Conservation (phyloP, 805 yeast species). For the Maudiozyma barnettii region DNA sequence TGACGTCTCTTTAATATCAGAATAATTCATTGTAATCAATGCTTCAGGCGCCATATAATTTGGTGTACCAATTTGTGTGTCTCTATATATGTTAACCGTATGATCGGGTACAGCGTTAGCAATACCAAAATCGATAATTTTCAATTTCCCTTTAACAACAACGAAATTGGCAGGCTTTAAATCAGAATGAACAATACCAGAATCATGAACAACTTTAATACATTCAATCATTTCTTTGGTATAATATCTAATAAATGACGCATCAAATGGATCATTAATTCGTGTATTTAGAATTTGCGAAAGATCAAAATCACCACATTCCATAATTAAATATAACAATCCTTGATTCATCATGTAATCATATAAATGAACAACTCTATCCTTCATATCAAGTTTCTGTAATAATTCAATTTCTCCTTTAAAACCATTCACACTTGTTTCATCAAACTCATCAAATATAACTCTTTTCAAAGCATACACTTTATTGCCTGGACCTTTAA, state of each 20-base stretch:
- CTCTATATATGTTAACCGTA: conserved; percentile 82
- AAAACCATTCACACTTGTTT: conserved; percentile 61
- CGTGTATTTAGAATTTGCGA: conserved; percentile 68
- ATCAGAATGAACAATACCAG: conserved; percentile 80
- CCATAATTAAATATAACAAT: conserved; percentile 71
- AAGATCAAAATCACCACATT: conserved; percentile 86
- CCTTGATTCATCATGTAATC: conserved; percentile 65
- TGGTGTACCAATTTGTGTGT: conserved; percentile 89
- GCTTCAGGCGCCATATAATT: conserved; percentile 98
- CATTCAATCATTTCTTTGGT: conserved; percentile 71
- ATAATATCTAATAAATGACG: conserved; percentile 71
- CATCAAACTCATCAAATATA: conserved; percentile 71
- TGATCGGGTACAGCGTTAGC: conserved; percentile 92
- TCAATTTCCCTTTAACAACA: conserved; percentile 73
- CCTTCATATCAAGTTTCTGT: conserved; percentile 45
- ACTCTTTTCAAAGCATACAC: conserved; percentile 77
- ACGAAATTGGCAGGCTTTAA: conserved; percentile 65
- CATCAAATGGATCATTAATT: conserved; percentile 43
- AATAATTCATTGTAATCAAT: conserved; percentile 45
- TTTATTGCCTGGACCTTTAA: conserved; percentile 45
- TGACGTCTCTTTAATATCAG: conserved; percentile 14
- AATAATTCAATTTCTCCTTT: conserved; percentile 84
- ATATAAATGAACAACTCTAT: conserved; percentile 67
- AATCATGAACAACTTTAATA: conserved; percentile 77
- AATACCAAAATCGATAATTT: conserved; percentile 90